Evolutionary conservation across 768 basidiomycete species (phyloP), one percentile per base, ranked within the genome.

Genomic region (Tubosaeta sp.): DNA sequence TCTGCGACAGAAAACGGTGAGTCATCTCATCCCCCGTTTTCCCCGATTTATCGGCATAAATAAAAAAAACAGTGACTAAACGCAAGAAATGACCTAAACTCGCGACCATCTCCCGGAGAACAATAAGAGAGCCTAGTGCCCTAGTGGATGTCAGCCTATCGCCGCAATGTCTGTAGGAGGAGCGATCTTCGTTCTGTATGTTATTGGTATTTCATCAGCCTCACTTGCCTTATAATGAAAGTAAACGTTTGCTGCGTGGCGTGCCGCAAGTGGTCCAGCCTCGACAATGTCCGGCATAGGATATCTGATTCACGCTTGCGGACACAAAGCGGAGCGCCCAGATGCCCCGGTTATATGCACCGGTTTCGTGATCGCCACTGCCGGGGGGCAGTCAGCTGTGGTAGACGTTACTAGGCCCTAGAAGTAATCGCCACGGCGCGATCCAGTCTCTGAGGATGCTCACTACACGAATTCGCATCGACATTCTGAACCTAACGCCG

Each of bases 1-100:
- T 69, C 67, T 40, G 55, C 65, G 54, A 68, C 66, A 41, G 61
- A 73, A 22, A 64, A 66, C 21, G 70, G 78, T 78, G 54, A 58
- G 74, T 45, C 18, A 2, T 4, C 18, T 48, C 12, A 8, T 49
- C 35, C 24, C n/a, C 14, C 3, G 13, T 21, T 36, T 31, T 48
- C 14, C 22, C 12, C 19, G 32, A 24, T 16, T 43, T 6, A 52
- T 42, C 1, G 7, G 10, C 36, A 4, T 21, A 7, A 12, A 31
- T 40, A 27, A 27, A 22, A 19, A n/a, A 30, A 48, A 27, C 46
- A 74, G 73, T 58, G 18, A 58, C 63, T 35, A 74, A 74, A 58
- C 72, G 72, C 57, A 73, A 69, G 64, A 74, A 71, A 56, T 74
- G 53, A 65, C 25, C 18, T 5, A 38, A 18, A 38, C 19, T 21